A percentile compares a stretch with the other conserved stretches of the same genome.
Evolutionary conservation across 768 basidiomycete species (phyloP).

Genomic region (Albatrellus ellisii): DNA sequence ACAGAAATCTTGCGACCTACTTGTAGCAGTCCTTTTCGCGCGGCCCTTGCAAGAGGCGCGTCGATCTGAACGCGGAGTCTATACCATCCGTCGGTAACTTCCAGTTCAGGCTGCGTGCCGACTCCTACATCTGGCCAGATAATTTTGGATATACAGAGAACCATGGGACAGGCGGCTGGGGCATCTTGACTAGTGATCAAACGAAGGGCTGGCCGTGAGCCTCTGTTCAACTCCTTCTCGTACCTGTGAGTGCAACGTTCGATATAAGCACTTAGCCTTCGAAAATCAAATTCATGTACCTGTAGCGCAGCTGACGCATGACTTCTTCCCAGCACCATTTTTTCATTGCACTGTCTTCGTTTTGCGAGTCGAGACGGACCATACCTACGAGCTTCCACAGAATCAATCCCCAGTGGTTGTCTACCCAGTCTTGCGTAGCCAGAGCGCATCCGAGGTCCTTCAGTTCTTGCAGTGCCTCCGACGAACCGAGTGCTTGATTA

Average conservation of each 20-base stretch:
- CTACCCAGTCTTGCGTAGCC: slow-evolving; percentile 70
- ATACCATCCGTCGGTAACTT: slow-evolving; percentile 99
- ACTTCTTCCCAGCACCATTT: slow-evolving; percentile 81
- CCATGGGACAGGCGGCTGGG: slow-evolving; percentile 65
- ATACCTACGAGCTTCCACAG: slow-evolving; percentile 93
- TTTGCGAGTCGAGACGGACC: slow-evolving; percentile 57
- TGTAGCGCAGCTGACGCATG: slow-evolving; percentile 71
- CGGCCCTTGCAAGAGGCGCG: slow-evolving; percentile 53
- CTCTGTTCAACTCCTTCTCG: slow-evolving; percentile 35
- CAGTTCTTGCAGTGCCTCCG: slow-evolving; percentile 43
- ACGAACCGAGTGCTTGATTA: slow-evolving; percentile 29
- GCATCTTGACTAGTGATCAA: slow-evolving; percentile 77
- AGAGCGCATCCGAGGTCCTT: slow-evolving; percentile 46
- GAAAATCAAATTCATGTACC: slow-evolving; percentile 33
- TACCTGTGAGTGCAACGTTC: slow-evolving; percentile 23
- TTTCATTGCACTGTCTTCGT: slow-evolving; percentile 33
- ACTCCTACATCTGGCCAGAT: slow-evolving; percentile 31
- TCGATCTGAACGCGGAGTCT: slow-evolving; percentile 69
- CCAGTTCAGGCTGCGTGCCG: slow-evolving; percentile 45
- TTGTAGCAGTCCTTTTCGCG: slow-evolving; percentile 48
- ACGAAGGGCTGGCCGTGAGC: slow-evolving; percentile 70
- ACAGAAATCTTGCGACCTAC: slow-evolving; percentile 79
- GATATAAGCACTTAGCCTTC: neutral
- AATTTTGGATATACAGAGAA: slow-evolving; percentile 73
- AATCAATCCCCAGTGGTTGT: slow-evolving; percentile 83